Evolutionary conservation across 2,329 filamentous ascomycete species (phyloP).

Genomic region (Colletotrichum siamense): DNA sequence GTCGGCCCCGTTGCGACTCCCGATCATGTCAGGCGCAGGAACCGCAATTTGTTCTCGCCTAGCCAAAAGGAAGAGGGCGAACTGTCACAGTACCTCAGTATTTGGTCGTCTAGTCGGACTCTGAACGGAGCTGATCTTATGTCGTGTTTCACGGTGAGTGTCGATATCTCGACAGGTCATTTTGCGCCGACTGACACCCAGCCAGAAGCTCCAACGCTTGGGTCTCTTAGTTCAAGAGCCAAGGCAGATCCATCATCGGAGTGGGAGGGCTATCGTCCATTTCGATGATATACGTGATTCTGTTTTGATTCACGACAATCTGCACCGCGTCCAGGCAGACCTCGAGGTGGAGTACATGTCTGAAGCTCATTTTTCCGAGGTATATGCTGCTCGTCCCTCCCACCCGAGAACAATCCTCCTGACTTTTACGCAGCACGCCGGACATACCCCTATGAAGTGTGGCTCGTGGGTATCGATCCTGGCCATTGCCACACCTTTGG

Average conservation of each 20-base stretch:
- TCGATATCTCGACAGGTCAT: no score
- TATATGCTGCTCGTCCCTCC: conserved; percentile 24
- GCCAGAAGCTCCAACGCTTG: conserved; percentile 28
- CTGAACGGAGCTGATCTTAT: conserved; percentile 43
- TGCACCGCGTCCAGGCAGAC: conserved; percentile 45
- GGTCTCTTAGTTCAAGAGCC: conserved; percentile 40
- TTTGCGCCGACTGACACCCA: not conserved
- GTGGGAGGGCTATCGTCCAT: conserved; percentile 55
- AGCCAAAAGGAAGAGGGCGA: not conserved
- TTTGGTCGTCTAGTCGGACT: not conserved
- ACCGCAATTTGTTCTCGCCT: not conserved
- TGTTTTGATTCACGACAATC: conserved; percentile 51
- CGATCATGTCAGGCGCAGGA: not conserved
- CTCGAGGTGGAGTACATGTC: conserved; percentile 54
- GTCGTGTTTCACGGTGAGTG: conserved; percentile 49
- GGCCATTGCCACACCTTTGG: not conserved
- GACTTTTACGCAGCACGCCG: conserved; percentile 5
- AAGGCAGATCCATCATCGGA: conserved; percentile 34
- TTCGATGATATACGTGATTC: conserved; percentile 69
- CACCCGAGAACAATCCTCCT: not conserved
- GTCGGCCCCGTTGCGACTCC: conserved; percentile 13
- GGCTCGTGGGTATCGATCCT: conserved; percentile 3
- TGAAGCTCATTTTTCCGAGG: conserved; percentile 49
- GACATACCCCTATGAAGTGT: not conserved
- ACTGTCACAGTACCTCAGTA: conserved; percentile 6